Evolutionary conservation across 768 basidiomycete species (phyloP), one percentile per base, ranked within the genome.

Genomic region (Butyriboletus loyo): DNA sequence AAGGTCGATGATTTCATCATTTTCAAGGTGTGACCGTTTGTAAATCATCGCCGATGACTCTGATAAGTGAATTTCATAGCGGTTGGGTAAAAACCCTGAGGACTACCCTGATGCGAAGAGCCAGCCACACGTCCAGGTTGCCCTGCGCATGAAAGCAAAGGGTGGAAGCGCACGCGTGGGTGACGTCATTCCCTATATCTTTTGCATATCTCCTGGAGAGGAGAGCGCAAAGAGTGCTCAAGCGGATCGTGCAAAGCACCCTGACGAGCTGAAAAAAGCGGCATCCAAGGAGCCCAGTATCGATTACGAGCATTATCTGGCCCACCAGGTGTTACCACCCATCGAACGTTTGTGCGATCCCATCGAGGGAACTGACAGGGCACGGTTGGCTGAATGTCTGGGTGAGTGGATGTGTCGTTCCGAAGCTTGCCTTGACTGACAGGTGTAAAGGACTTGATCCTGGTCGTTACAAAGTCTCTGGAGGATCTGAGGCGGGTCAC

Each of bases 71-170:
- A 28, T 44, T 28, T 31, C 24, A 22, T 64, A 97, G 93, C 89
- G 97, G 49, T 77, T 99, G 49, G 92, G 97, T 14, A 98, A 98
- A 75, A 92, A 92, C 56, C 96, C 96, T 0, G 90, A 96, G 61
- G 95, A 97, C 62, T 99, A 98, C 65, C 95, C 96, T 0, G 96
- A 98, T 66, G 89, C 84, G 7, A 98, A 98, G 71, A 85, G 77
- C 35, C 95, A 95, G 61, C 97, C 97, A 2, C 97, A 99, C 63
- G 96, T 98, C 1, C 94, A 97, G 63, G 97, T 99, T 17, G 96
- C 95, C 0, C 73, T 97, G 44, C 80, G 90, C 35, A 82, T 96
- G 86, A 95, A 94, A 72, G 77, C 83, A 5, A 88, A 82, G 57
- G 92, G 94, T 30, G 84, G 81, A 7, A 83, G 82, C 11, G 90